Evolutionary conservation across 2,329 filamentous ascomycete genomes (phyloP), one percentile per base, ranked within the genome.

Genomic region (Cryphonectria naterciae): DNA sequence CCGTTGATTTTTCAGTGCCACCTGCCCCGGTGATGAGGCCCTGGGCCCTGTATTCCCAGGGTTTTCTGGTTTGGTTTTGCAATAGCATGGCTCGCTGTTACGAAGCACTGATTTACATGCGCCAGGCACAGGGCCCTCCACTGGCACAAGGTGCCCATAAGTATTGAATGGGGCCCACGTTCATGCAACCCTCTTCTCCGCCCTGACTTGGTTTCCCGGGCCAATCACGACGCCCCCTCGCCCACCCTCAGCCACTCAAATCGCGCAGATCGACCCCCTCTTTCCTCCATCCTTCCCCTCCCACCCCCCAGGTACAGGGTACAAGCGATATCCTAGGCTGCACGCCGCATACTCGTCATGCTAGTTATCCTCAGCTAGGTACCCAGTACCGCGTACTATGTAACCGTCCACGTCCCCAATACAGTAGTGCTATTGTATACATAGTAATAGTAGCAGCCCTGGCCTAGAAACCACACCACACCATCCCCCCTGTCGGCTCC

Each of bases 171-270:
- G 41, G 43, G 22, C 43, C 63, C 63, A 65, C 25, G n/a, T 28
- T 49, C 49, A 49, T 49, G 43, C 63, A 46, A 46, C 43, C 32
- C 43, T 22, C 25, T 43, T 17, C 63, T 52, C 63, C 62, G 62
- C 62, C 63, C 63, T 65, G 63, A 52, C 63, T 46, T 65, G 43
- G 46, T n/a, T n/a, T 22, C 41, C 41, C 43, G 41, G 41, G 39
- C 63, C 63, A 65, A 65, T 65, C 39, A 19, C 17, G 41, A 22
- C 17, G 19, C 63, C 19, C 25, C 28, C 63, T 65, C 63, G 25
- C 63, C 63, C 63, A 65, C 63, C 63, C 63, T 65, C 63, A n/a
- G 25, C 63, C 63, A 65, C 63, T 28, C 63, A 65, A 65, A 49
- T 28, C 43, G 43, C 43, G 25, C 61, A 64, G 41, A 62, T 37